Percentiles rank a stretch among this genome's conserved stretches.
phyloP scores from a whole-genome alignment of 2,329 filamentous ascomycete species.

The Fusarium verticillioides region DNA sequence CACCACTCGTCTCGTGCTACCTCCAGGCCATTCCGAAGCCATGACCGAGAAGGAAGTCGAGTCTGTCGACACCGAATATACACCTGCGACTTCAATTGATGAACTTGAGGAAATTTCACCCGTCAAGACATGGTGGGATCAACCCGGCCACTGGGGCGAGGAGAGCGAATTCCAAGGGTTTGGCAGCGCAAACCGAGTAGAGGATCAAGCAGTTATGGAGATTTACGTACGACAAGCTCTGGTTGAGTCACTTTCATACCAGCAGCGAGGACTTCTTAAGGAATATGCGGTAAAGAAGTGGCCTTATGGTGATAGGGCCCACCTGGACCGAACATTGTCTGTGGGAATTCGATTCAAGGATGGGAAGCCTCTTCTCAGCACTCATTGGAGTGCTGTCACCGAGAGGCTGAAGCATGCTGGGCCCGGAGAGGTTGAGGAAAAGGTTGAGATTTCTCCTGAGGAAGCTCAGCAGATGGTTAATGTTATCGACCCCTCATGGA shows the following conservation, averaged over 20 bases:
- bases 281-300: constrained; percentile 50
- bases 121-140: constrained; percentile 64
- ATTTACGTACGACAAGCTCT: constrained; percentile 62
- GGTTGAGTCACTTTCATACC: constrained; percentile 61
- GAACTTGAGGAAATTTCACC: constrained; percentile 61
- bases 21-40: constrained; percentile 50
- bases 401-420: constrained; percentile 47
- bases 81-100: constrained; percentile 57
- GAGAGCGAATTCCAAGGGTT: constrained; percentile 60
- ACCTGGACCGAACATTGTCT: constrained; percentile 50
- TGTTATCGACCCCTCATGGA: constrained; percentile 67
- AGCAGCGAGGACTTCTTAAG: constrained; percentile 46
- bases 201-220: constrained; percentile 59
- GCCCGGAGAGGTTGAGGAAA: constrained; percentile 37
- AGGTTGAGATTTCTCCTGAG: constrained; percentile 46
- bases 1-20: constrained; percentile 48
- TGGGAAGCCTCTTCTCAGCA: constrained; percentile 54
- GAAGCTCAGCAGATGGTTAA: constrained; percentile 57
- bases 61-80: constrained; percentile 54
- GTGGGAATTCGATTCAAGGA: constrained; percentile 54
- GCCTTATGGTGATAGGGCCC: constrained; percentile 47
- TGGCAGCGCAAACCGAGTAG: constrained; percentile 52
- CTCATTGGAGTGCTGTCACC: constrained; percentile 51
- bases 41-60: constrained; percentile 47
- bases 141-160: constrained; percentile 61